Conservation (phyloP, 2,329 filamentous ascomycete species). For the Seiridium cupressi region DNA sequence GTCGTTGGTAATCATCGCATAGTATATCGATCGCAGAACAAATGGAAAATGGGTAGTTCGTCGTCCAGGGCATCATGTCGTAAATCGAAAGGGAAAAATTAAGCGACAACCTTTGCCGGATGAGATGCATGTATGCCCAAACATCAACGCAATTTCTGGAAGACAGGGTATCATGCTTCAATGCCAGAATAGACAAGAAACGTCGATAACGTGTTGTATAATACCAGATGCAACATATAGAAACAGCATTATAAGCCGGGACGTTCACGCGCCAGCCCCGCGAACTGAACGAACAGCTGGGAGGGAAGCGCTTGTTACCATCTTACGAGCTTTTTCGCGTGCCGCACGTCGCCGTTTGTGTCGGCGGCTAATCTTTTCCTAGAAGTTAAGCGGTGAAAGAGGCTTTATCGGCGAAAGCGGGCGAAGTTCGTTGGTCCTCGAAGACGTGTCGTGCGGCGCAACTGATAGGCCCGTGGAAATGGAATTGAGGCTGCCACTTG, state of each 20-base stretch:
- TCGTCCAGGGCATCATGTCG: conserved; percentile 3
- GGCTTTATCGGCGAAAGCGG: conserved; percentile 67
- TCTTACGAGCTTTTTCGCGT: neutral
- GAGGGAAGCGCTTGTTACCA: neutral
- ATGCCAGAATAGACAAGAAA: neutral
- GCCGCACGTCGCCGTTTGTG: neutral
- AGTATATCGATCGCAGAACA: neutral
- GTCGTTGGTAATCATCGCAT: neutral
- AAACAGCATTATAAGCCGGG: too few relatives aligned
- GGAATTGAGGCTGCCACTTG: conserved; percentile 42
- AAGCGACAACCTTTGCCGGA: neutral
- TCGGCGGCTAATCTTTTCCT: conserved; percentile 14
- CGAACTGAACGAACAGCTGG: neutral
- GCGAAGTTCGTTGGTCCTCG: conserved; percentile 42
- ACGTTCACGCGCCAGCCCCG: neutral
- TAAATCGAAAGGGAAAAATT: neutral
- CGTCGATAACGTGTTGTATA: neutral
- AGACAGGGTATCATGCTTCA: conserved; percentile 6
- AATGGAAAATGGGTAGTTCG: conserved; percentile 1
- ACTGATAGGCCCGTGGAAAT: conserved; percentile 46
- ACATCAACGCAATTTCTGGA: neutral
- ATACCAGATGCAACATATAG: neutral
- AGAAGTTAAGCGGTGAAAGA: conserved; percentile 61
- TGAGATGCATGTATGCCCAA: neutral
- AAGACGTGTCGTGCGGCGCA: conserved; percentile 36